Base-by-base conservation (phyloP, 2,329 filamentous ascomycete species). In the Fusarium tjaetaba region DNA sequence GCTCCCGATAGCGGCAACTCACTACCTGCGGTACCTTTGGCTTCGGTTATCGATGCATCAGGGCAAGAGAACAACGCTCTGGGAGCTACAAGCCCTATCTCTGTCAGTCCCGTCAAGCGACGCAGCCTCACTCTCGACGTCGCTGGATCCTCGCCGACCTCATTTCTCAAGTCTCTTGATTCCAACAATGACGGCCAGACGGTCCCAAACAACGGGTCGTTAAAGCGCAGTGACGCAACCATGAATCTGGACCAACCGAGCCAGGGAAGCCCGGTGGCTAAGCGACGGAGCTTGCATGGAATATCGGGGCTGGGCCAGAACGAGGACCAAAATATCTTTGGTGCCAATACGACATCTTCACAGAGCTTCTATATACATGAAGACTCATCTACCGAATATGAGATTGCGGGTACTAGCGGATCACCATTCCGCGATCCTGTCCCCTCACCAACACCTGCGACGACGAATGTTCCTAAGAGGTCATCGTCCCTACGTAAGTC, bases 191-290 rank as follows among this genome's bases (percentile, higher is more conserved):
- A 83, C 36, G 70, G 70, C 61, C 77, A 76, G 61, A 80, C 81
- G 79, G 72, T 78, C 53, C 74, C 79, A 41, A 79, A 77, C 39
- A 91, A 92, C 11, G 97, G 96, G 80, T 95, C 96, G 10, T 85
- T 98, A 76, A 98, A 98, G 87, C 91, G 96, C 77, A 96, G 93
- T 79, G 96, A 98, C 84, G 92, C 93, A 48, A 92, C 92, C 58
- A 96, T 97, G 93, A 94, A 94, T 78, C 85, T 97, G 55, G 95
- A 97, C 78, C 92, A 94, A 72, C 87, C 91, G 34, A 92, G 88
- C 76, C 87, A 93, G 63, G 93, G 93, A 75, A 98, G 94, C 79
- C 96, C 96, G 1, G 93, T 96, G 68, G 94, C 95, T 52, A 98
- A 98, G 86, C 90, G 96, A 74, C 91, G 96, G 78, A 98, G 95